Conservation (phyloP, 2,329 filamentous ascomycete species). For the Beauveria varroae region DNA sequence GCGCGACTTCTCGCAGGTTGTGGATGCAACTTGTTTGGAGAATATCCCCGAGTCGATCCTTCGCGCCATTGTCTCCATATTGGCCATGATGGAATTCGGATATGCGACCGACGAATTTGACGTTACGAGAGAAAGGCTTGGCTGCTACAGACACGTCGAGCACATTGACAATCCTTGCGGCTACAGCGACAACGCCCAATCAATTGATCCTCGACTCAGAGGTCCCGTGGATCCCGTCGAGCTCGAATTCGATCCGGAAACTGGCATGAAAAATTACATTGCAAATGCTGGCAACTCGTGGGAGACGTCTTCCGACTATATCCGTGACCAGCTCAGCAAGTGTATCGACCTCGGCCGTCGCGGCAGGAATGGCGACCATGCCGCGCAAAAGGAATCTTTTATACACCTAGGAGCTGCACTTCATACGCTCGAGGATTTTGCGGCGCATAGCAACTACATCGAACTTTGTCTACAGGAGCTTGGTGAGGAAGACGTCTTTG, state of each 20-base stretch:
- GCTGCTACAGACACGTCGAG: constrained; percentile 67
- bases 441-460: constrained; percentile 68
- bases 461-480: constrained; percentile 65
- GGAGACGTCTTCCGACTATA: constrained; percentile 78
- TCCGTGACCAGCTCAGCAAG: constrained; percentile 60
- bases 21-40: constrained; percentile 50
- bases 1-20: constrained; percentile 69
- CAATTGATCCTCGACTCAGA: constrained; percentile 72
- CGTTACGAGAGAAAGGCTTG: constrained; percentile 67
- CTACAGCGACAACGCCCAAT: constrained; percentile 65
- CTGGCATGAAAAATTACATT: constrained; percentile 96
- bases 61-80: constrained; percentile 22
- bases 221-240: constrained; percentile 66
- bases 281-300: constrained; percentile 67
- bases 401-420: constrained; percentile 63
- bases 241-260: constrained; percentile 59
- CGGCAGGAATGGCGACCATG: constrained; percentile 54
- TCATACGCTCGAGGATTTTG: constrained; percentile 60
- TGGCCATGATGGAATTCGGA: constrained; percentile 31
- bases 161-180: constrained; percentile 67
- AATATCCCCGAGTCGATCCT: constrained; percentile 22
- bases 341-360: constrained; percentile 64
- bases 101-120: constrained; percentile 76
- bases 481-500: constrained; percentile 59
- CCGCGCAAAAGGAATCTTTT: constrained; percentile 56